These are phyloP conservation scores for Eragrostis tef DNA, from an alignment of 202 grass and related monocot species.

Conservation along the genomic window DNA sequence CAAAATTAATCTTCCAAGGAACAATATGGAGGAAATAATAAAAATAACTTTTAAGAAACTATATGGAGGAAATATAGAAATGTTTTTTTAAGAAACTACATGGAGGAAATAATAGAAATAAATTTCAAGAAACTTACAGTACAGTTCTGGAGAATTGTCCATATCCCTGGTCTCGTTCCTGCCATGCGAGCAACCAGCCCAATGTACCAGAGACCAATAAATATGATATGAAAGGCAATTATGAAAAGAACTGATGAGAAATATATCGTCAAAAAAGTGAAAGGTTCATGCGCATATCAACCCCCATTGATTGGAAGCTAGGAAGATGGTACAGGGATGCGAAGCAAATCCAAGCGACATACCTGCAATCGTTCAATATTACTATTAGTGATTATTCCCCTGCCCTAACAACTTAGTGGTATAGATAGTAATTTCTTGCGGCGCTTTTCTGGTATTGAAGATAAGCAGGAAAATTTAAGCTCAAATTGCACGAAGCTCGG, in stretches of 20 bases:
- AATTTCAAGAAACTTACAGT: conserved; percentile 59
- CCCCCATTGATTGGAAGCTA: conserved; percentile 96
- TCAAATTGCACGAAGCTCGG: not conserved
- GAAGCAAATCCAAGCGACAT: conserved; percentile 92
- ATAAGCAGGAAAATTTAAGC: not conserved
- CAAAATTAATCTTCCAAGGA: conserved; percentile 30
- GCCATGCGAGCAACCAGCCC: conserved; percentile 88
- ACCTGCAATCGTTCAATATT: conserved; percentile 65
- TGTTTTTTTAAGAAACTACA: conserved; percentile 4
- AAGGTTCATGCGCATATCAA: conserved; percentile 98
- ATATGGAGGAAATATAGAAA: conserved; percentile 4
- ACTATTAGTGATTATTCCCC: not conserved
- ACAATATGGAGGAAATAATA: not conserved
- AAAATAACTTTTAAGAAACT: not conserved
- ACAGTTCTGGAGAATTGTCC: conserved; percentile 89
- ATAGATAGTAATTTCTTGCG: not conserved
- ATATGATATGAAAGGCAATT: conserved; percentile 82
- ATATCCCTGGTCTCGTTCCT: conserved; percentile 82
- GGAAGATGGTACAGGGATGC: conserved; percentile 92
- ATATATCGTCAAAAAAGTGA: conserved; percentile 89
- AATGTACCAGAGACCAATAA: conserved; percentile 94
- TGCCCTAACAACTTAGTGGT: not conserved
- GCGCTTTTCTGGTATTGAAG: not conserved
- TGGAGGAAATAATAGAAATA: not conserved
- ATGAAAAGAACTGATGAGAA: conserved; percentile 91